A percentile compares a stretch with the other conserved stretches of the same genome.
Evolutionary conservation across 148 eudicot species (phyloP).

Genomic region (Fagopyrum tataricum): DNA sequence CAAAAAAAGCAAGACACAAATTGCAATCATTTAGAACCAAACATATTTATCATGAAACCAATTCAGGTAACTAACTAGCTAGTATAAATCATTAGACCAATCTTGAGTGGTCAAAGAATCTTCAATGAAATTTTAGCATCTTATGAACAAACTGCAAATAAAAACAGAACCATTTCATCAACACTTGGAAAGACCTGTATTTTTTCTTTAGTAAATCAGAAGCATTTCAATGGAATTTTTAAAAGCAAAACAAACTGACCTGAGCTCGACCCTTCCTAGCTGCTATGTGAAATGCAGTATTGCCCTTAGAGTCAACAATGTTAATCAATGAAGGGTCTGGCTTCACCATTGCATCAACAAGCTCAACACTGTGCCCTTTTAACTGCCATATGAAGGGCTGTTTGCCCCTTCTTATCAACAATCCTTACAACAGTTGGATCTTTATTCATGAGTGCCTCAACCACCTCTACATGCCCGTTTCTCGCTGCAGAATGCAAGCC

Average conservation of each 20-base stretch:
- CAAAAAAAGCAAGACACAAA: neutral
- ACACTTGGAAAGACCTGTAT: no score
- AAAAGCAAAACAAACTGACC: conserved; percentile 23
- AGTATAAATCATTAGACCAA: no score
- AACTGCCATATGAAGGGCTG: conserved; percentile 61
- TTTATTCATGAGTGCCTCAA: conserved; percentile 37
- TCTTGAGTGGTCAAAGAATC: neutral
- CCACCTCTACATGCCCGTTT: conserved; percentile 46
- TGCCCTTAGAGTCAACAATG: conserved; percentile 39
- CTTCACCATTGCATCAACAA: conserved; percentile 33
- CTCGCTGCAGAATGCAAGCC: conserved; percentile 50
- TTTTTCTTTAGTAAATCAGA: no score
- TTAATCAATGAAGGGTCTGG: conserved; percentile 28
- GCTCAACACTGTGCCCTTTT: conserved; percentile 41
- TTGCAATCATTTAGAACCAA: no score
- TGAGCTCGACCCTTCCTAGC: conserved; percentile 42
- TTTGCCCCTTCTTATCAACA: conserved; percentile 52
- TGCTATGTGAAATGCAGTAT: conserved; percentile 49
- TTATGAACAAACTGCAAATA: no score
- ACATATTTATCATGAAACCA: no score
- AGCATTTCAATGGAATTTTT: neutral
- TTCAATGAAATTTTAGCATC: neutral
- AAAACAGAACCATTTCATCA: no score
- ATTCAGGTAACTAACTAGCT: no score
- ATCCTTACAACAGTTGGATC: conserved; percentile 28